Evolutionary conservation across 345 rosid genomes (phyloP).

Genomic region (Erysimum cheiranthoides): DNA sequence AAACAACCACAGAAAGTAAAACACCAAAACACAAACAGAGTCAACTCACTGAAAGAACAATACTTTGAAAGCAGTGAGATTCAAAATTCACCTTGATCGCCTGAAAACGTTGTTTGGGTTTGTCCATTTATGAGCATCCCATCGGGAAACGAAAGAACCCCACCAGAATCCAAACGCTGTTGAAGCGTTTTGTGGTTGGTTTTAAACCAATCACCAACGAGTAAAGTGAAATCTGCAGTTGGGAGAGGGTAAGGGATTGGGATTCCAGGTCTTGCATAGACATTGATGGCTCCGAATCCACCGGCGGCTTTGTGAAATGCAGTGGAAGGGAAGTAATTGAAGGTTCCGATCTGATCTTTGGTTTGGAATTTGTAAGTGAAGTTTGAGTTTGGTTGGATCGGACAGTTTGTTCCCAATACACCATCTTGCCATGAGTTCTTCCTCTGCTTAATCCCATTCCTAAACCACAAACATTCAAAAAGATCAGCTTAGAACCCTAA

Average conservation of each 20-base stretch:
- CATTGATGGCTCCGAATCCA: constrained; percentile 75
- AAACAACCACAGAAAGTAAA: neutral
- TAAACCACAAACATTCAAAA: constrained; percentile 19
- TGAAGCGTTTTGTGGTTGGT: constrained; percentile 62
- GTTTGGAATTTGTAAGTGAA: constrained; percentile 83
- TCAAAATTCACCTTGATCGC: constrained; percentile 61
- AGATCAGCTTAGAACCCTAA: neutral
- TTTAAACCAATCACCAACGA: constrained; percentile 87
- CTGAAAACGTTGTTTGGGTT: constrained; percentile 53
- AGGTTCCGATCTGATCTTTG: constrained; percentile 93
- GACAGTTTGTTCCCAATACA: constrained; percentile 83
- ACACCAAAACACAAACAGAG: neutral
- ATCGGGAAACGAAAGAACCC: constrained; percentile 66
- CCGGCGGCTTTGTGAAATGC: constrained; percentile 85
- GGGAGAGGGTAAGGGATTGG: constrained; percentile 81
- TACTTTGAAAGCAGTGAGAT: neutral
- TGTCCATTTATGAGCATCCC: constrained; percentile 74
- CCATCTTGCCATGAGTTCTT: constrained; percentile 95
- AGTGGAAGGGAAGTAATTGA: constrained; percentile 82
- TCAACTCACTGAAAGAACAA: neutral
- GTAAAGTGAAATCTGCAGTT: constrained; percentile 71
- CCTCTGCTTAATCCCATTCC: constrained; percentile 94
- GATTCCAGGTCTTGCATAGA: constrained; percentile 68
- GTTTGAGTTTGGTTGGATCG: constrained; percentile 81
- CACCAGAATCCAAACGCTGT: constrained; percentile 64